Base-by-base conservation (phyloP, 106 monocot genomes). In the Allium fistulosum region DNA sequence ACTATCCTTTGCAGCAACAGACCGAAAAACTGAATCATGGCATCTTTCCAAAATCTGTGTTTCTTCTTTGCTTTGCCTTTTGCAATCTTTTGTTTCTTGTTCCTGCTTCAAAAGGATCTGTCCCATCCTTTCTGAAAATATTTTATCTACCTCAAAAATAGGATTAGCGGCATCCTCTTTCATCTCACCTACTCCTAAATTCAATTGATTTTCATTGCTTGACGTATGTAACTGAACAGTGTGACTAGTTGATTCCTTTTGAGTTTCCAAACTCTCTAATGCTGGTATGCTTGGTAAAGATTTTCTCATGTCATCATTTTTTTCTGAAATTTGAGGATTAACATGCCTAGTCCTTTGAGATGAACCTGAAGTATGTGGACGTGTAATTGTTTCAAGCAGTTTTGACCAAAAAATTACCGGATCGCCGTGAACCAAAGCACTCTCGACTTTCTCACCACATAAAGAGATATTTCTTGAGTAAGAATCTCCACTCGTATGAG, bases 81-180 rank as follows among this genome's bases (percentile, higher is more conserved):
- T 63, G 55, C 85, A 79, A n/a, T 80, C 75, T 47, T 58, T 46
- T 22, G 72, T 11, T 72, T 80, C 83, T 4, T 65, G 15, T 28
- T 69, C n/a, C 37, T 93, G 88, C 50, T 73, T 80, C 8, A 63
- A 27, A 22, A 77, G 53, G 4, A 84, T 65, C 48, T 63, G 72
- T 49, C 76, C 68, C 57, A 50, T 46, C 57, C 85, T 83, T 12
- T 8, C 72, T 16, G 74, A 65, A 64, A 12, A 76, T 46, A 72
- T 61, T 75, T 70, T 70, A 15, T 83, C 73, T 46, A 79, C 73
- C 17, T 63, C 47, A 47, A 46, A 63, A 46, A 46, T 63, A 5
- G 48, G 16, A 49, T 46, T 52, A 37, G 49, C 0, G 47, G 17
- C 57, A 63, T 47, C 26, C 9, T 65, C 63, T 17, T 63, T 67